Conservation (phyloP, 495 filamentous ascomycete genomes). For the Aspergillus diversus region DNA sequence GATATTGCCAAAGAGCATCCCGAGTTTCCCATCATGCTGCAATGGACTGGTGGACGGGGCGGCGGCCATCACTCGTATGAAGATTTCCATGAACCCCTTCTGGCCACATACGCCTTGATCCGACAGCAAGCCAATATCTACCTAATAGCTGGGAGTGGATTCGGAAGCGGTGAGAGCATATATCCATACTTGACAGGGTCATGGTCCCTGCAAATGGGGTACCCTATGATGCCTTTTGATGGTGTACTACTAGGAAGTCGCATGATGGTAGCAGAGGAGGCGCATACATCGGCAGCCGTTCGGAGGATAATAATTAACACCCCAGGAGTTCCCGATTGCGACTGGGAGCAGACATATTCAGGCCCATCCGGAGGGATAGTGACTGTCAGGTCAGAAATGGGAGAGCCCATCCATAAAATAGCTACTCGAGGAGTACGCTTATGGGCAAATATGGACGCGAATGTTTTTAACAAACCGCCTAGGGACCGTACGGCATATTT, state of each 20-base stretch:
- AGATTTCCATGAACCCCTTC: conserved; percentile 53
- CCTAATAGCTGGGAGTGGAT: conserved; percentile 53
- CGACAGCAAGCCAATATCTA: conserved; percentile 51
- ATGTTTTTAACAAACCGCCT: conserved; percentile 36
- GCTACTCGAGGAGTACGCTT: conserved; percentile 42
- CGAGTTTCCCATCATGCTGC: conserved; percentile 50
- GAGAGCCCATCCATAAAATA: conserved; percentile 48
- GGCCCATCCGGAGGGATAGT: conserved; percentile 37
- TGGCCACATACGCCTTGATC: conserved; percentile 48
- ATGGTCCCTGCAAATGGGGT: conserved; percentile 45
- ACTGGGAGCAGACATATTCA: conserved; percentile 39
- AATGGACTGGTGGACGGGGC: conserved; percentile 56
- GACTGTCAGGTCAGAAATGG: conserved; percentile 48
- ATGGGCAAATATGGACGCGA: conserved; percentile 45
- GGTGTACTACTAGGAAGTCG: conserved; percentile 51
- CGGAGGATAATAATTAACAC: conserved; percentile 35
- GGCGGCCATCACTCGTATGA: conserved; percentile 58
- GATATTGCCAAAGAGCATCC: conserved; percentile 51
- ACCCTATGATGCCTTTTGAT: conserved; percentile 54
- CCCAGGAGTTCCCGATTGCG: conserved; percentile 29
- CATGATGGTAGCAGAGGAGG: conserved; percentile 54
- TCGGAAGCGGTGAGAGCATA: conserved; percentile 49
- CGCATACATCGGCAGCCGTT: conserved; percentile 37
- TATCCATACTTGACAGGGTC: conserved; percentile 52
- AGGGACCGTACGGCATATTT: conserved; percentile 33